Evolutionary conservation across 2,329 filamentous ascomycete species (phyloP).

Genomic region (Thielaviopsis populi): DNA sequence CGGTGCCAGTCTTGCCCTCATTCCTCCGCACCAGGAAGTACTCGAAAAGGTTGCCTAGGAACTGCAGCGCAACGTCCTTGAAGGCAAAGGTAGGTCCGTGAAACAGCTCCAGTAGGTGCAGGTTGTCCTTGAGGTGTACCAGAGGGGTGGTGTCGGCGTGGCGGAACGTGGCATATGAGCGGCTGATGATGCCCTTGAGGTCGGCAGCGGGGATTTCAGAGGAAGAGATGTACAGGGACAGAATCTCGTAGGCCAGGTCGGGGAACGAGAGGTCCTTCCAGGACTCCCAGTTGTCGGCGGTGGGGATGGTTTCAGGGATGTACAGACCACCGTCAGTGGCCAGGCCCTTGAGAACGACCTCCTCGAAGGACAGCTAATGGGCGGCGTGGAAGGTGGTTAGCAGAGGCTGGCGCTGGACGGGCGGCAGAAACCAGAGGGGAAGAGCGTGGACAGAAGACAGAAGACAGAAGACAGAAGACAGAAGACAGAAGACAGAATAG

Average conservation of each 20-base stretch:
- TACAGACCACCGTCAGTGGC: conserved; percentile 78
- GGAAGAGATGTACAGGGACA: conserved; percentile 74
- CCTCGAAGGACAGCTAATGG: conserved; percentile 68
- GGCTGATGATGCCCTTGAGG: conserved; percentile 66
- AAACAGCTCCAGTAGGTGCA: conserved; percentile 86
- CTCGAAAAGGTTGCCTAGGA: conserved; percentile 90
- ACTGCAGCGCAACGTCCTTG: conserved; percentile 77
- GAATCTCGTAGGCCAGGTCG: conserved; percentile 70
- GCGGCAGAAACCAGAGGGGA: no score
- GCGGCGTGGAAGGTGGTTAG: conserved; percentile 11
- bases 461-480: no score
- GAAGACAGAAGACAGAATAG: not conserved
- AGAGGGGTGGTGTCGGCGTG: conserved; percentile 63
- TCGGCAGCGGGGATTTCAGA: conserved; percentile 68
- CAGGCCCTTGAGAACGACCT: conserved; percentile 78
- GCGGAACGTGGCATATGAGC: conserved; percentile 83
- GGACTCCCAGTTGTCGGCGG: conserved; percentile 46
- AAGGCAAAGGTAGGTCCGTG: conserved; percentile 92
- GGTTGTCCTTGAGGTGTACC: conserved; percentile 59
- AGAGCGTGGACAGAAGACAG: no score
- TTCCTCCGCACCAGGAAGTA: conserved; percentile 70
- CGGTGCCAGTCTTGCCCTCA: conserved; percentile 45
- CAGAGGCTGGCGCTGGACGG: no score
- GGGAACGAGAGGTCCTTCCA: conserved; percentile 70
- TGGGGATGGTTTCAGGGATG: conserved; percentile 69